phyloP scores from a whole-genome alignment of 2,329 filamentous ascomycete species.

The Fonsecaea pugnacius region DNA sequence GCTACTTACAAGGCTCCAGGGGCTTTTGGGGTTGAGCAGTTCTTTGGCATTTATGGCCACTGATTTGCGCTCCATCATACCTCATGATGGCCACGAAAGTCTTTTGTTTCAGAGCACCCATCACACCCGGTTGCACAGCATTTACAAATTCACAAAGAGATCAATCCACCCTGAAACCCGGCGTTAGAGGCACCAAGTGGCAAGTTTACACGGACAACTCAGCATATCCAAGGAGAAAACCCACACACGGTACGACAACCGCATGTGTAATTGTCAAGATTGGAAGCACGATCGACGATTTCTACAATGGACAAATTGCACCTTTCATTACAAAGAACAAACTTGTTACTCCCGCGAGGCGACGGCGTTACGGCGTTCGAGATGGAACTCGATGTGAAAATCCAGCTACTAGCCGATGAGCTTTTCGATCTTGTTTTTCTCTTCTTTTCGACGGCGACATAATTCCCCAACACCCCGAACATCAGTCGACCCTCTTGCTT shows the following conservation, averaged over 20 bases:
- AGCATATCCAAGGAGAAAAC: constrained; percentile 3
- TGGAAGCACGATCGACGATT: constrained; percentile 3
- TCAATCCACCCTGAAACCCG: not conserved
- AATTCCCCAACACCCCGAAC: constrained; percentile 23
- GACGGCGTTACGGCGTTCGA: constrained; percentile 19
- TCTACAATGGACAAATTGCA: constrained; percentile 3
- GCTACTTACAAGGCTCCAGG: constrained; percentile 75
- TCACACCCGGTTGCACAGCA: constrained; percentile 10
- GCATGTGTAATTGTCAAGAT: constrained; percentile 1
- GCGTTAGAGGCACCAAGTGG: constrained; percentile 2
- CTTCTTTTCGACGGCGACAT: constrained; percentile 16
- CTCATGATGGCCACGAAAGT: not conserved
- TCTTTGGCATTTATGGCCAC: constrained; percentile 63
- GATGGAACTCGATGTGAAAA: not conserved
- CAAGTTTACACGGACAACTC: not conserved
- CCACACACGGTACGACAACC: not conserved
- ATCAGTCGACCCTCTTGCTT: not conserved
- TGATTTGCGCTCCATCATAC: constrained; percentile 8
- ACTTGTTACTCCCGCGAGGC: constrained; percentile 16
- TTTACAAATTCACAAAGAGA: constrained; percentile 8
- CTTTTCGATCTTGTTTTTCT: not conserved
- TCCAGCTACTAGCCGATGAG: not conserved
- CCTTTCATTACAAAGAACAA: not conserved
- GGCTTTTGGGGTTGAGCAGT: constrained; percentile 74
- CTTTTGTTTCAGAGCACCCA: constrained; percentile 7